Conservation (phyloP, 225 moss, liverwort and hornwort genomes). For the Lunularia cruciata region DNA sequence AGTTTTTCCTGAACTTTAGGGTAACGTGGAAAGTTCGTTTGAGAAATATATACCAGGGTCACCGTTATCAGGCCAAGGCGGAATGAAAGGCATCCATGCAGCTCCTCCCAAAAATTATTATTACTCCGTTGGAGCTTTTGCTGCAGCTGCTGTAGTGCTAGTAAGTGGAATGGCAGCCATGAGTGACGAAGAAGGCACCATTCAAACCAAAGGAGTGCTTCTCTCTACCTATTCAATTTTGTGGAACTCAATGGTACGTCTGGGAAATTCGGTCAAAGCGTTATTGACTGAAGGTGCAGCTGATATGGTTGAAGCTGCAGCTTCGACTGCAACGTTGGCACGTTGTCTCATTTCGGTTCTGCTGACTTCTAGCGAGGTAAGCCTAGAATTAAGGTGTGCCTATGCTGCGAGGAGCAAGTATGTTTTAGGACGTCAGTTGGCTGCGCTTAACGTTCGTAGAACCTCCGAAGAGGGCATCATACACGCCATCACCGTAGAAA, state of each 20-base stretch:
- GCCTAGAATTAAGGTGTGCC: neutral
- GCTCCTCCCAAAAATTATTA: slow-evolving; percentile 20
- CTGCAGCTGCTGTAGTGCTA: slow-evolving; percentile 56
- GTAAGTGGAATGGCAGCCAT: slow-evolving; percentile 56
- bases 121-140: slow-evolving; percentile 48
- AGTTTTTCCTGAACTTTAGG: too few relatives aligned
- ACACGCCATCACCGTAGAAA: too few relatives aligned
- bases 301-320: slow-evolving; percentile 63
- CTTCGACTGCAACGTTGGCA: slow-evolving; percentile 64
- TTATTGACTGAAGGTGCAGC: slow-evolving; percentile 53
- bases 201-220: slow-evolving; percentile 49
- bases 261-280: slow-evolving; percentile 54
- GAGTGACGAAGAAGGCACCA: slow-evolving; percentile 31
- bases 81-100: neutral
- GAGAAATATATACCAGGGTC: slow-evolving; percentile 1
- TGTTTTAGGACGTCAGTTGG: too few relatives aligned
- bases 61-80: slow-evolving; percentile 19
- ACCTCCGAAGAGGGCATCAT: too few relatives aligned
- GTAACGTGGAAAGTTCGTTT: slow-evolving; percentile 10
- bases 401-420: too few relatives aligned
- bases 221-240: slow-evolving; percentile 62
- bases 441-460: too few relatives aligned
- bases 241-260: slow-evolving; percentile 53
- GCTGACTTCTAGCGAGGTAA: slow-evolving; percentile 54
- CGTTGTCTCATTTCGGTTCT: slow-evolving; percentile 70